These are phyloP conservation scores for Bretziella fagacearum DNA, from an alignment of 2,329 filamentous ascomycete species.

Conservation along the genomic window DNA sequence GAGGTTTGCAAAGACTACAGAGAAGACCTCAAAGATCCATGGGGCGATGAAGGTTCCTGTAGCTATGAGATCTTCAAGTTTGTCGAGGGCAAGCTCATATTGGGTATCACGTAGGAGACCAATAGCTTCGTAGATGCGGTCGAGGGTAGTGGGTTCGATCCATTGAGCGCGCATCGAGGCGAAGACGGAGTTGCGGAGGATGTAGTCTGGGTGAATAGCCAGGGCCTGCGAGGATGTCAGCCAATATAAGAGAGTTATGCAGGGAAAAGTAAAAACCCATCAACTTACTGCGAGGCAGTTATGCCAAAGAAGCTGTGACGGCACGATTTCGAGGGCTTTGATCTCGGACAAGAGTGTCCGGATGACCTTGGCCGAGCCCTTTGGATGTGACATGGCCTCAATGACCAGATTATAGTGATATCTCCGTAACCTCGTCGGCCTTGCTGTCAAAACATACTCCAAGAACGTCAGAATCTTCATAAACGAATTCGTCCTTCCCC, in stretches of 20 bases:
- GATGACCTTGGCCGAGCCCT: conserved; percentile 52
- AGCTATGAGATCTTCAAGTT: conserved; percentile 48
- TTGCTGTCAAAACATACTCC: conserved; percentile 39
- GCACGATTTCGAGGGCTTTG: conserved; percentile 39
- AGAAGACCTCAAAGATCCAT: conserved; percentile 67
- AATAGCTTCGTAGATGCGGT: conserved; percentile 45
- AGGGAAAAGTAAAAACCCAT: background rate
- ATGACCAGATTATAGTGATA: conserved; percentile 60
- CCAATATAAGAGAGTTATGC: background rate
- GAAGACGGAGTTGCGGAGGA: conserved; percentile 54
- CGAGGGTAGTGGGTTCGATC: conserved; percentile 34
- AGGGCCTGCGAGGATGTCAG: conserved; percentile 50
- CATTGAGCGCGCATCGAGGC: conserved; percentile 58
- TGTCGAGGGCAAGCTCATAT: conserved; percentile 61
- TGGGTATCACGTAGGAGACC: conserved; percentile 68
- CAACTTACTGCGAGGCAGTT: conserved; percentile 45
- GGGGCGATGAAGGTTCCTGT: conserved; percentile 37
- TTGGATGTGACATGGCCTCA: conserved; percentile 47
- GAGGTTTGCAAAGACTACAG: conserved; percentile 53
- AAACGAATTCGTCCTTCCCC: conserved; percentile 19
- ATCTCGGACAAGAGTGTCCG: conserved; percentile 55
- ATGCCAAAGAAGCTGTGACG: conserved; percentile 53
- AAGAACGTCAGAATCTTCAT: conserved; percentile 25
- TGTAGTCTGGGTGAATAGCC: conserved; percentile 70
- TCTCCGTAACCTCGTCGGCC: conserved; percentile 36